A percentile compares a stretch with the other conserved stretches of the same genome.
phyloP scores from a whole-genome alignment of 805 yeast genomes.

The Ogataea ramenticola region DNA sequence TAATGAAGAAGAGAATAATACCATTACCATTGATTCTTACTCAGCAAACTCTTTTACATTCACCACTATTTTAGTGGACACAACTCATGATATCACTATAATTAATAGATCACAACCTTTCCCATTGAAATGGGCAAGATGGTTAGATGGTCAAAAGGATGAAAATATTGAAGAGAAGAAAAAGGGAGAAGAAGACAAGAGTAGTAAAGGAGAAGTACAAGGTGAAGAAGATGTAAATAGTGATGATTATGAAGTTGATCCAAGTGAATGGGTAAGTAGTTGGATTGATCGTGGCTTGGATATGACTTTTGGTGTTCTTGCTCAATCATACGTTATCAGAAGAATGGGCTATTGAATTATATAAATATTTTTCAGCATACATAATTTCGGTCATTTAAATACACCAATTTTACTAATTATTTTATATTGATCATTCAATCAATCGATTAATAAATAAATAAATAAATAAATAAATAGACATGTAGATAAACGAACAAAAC shows the following conservation, averaged over 20 bases:
- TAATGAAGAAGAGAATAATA: conserved; percentile 19
- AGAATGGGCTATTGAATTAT: conserved; percentile 64
- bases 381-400: too few species aligned
- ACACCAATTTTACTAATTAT: too few species aligned
- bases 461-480: too few species aligned
- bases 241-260: conserved; percentile 41
- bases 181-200: conserved; percentile 17
- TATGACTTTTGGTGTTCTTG: conserved; percentile 75
- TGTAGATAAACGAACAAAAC: too few species aligned
- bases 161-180: conserved; percentile 20
- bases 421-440: too few species aligned
- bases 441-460: too few species aligned
- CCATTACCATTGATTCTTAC: conserved; percentile 36
- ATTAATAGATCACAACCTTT: conserved; percentile 81
- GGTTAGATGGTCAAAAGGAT: conserved; percentile 56
- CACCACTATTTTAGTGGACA: conserved; percentile 69
- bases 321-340: conserved; percentile 84
- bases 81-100: conserved; percentile 66
- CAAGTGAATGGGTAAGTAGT: conserved; percentile 73
- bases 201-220: conserved; percentile 6
- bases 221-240: conserved; percentile 12
- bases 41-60: conserved; percentile 61
- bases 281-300: conserved; percentile 79
- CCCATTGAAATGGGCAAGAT: conserved; percentile 86
- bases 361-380: neutral